These are phyloP conservation scores for Blastobotrys robertii DNA, from an alignment of 805 yeast species.

Conservation along the genomic window DNA sequence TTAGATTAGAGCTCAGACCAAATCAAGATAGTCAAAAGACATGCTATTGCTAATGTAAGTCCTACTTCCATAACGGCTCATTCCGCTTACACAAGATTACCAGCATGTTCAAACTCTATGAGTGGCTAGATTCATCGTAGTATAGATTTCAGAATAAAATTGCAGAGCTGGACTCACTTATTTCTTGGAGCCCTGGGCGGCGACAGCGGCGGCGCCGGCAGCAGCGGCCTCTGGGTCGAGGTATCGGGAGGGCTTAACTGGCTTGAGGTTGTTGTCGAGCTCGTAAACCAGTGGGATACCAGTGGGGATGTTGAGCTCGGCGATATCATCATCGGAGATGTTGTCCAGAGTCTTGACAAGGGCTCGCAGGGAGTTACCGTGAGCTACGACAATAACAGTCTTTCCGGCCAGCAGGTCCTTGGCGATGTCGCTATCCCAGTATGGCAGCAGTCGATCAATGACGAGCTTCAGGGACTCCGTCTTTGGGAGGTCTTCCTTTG, in stretches of 20 bases:
- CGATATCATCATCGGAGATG: slow-evolving; percentile 85
- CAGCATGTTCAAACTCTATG: no score
- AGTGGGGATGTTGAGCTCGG: slow-evolving; percentile 93
- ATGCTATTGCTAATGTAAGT: neutral
- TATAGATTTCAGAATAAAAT: no score
- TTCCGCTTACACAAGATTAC: neutral
- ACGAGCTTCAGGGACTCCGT: slow-evolving; percentile 93
- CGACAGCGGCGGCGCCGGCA: slow-evolving; percentile 99
- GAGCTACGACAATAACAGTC: slow-evolving; percentile 91
- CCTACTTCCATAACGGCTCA: neutral
- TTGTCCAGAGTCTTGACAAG: slow-evolving; percentile 91
- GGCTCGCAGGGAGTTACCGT: slow-evolving; percentile 97
- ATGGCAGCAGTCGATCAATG: slow-evolving; percentile 92
- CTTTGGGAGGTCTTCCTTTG: slow-evolving; percentile 80
- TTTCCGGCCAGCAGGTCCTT: slow-evolving; percentile 75
- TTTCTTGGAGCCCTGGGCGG: slow-evolving; percentile 83
- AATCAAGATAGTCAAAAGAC: no score
- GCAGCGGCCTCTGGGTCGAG: slow-evolving; percentile 99
- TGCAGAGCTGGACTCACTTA: slow-evolving; percentile 21
- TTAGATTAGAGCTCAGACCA: no score
- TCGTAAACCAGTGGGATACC: slow-evolving; percentile 98
- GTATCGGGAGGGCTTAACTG: slow-evolving; percentile 89
- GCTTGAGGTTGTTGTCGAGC: slow-evolving; percentile 76
- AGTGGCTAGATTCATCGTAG: neutral
- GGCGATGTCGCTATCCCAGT: slow-evolving; percentile 90